These are phyloP conservation scores for Leishmania lainsoni DNA, from an alignment of 208 protist species.

Conservation along the genomic window DNA sequence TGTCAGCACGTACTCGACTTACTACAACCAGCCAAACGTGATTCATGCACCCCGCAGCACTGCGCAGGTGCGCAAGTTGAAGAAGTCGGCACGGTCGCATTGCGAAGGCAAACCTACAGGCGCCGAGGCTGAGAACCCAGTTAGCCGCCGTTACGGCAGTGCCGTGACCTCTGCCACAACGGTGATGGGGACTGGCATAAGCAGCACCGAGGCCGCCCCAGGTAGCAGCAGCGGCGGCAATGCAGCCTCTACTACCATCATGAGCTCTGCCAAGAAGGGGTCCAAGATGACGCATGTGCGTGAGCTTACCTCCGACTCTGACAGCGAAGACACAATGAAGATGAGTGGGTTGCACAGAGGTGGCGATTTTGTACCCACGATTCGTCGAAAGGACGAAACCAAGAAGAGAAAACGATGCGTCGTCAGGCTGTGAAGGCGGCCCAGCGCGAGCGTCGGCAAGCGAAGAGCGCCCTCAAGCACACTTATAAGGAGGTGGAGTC, in stretches of 20 bases:
- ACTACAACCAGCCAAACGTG: constrained; percentile 91
- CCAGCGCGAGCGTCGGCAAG: constrained; percentile 71
- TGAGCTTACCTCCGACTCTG: neutral
- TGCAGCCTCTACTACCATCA: neutral
- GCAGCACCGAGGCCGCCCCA: neutral
- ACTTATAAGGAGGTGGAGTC: constrained; percentile 77
- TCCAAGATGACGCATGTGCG: neutral
- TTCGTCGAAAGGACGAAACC: constrained; percentile 71
- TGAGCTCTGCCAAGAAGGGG: constrained; percentile 3
- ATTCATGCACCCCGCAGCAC: constrained; percentile 54
- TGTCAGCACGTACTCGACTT: constrained; percentile 75
- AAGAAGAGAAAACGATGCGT: constrained; percentile 84
- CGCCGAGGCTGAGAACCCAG: neutral
- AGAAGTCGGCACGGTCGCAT: constrained; percentile 24
- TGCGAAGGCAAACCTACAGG: neutral
- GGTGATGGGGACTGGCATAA: constrained; percentile 21
- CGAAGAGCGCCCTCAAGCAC: constrained; percentile 79
- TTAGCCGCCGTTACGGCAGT: neutral
- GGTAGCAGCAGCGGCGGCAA: neutral
- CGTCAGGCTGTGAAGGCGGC: constrained; percentile 77
- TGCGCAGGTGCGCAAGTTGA: constrained; percentile 19
- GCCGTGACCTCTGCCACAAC: neutral
- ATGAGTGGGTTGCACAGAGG: neutral
- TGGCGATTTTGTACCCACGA: constrained; percentile 12
- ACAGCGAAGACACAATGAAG: neutral